Conservation (phyloP, 176 grass and related monocot genomes). For the Ensete glaucum region DNA sequence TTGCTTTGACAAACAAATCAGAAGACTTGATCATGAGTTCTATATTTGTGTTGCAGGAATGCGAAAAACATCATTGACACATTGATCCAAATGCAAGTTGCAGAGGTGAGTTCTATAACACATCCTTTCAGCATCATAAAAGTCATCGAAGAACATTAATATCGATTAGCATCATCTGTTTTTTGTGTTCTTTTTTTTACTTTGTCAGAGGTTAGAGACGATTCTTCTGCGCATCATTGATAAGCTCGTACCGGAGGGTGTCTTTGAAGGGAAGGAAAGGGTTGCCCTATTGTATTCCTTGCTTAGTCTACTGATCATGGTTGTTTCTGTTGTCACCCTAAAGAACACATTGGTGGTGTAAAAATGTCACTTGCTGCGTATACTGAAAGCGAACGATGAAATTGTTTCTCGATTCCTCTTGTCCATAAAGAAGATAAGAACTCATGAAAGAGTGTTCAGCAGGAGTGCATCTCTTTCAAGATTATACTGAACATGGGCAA, state of each 20-base stretch:
- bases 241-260: conserved; percentile 46
- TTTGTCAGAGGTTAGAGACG: conserved; percentile 48
- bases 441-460: no score
- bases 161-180: no score
- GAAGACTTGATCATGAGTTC: no score
- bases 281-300: conserved; percentile 28
- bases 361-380: neutral
- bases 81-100: conserved; percentile 11
- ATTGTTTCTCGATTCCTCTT: no score
- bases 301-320: conserved; percentile 42
- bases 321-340: conserved; percentile 37
- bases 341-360: conserved; percentile 23
- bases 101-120: conserved; percentile 8
- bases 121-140: no score
- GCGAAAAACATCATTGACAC: neutral
- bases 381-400: neutral
- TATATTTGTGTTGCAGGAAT: conserved; percentile 10
- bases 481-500: no score
- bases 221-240: conserved; percentile 33
- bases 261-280: conserved; percentile 32
- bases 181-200: no score
- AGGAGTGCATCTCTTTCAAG: no score
- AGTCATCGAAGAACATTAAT: no score
- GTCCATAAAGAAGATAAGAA: no score
- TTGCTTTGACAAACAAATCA: no score